Evolutionary conservation across 1,284 basidiomycete species (phyloP).

Genomic region (Veloboletus limbatus): DNA sequence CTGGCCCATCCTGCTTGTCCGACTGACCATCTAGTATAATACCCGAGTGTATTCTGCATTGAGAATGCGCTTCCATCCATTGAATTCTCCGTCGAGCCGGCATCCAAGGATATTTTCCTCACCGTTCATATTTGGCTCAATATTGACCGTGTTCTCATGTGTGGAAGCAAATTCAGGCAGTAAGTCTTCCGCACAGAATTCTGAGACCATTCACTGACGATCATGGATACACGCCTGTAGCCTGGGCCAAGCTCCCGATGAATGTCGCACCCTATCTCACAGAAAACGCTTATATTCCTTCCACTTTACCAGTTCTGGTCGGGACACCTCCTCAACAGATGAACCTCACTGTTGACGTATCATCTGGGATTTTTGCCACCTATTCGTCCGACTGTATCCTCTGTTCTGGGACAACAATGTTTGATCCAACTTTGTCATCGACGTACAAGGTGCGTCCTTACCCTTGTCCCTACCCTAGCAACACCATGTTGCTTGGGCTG

Average conservation of each 20-base stretch:
- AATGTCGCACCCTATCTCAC: conserved; percentile 17
- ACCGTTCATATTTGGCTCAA: conserved; percentile 3
- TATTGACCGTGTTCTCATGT: conserved; percentile 4
- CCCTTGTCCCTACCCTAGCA: too few species aligned
- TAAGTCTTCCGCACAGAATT: conserved; percentile 2
- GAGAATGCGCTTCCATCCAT: neutral
- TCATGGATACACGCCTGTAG: conserved; percentile 8
- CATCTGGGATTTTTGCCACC: conserved; percentile 10
- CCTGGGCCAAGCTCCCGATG: conserved; percentile 29
- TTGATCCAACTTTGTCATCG: conserved; percentile 26
- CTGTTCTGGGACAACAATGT: conserved; percentile 23
- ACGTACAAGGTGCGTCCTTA: conserved; percentile 26
- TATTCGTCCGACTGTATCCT: conserved; percentile 28
- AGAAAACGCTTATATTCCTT: conserved; percentile 12
- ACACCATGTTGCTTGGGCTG: too few species aligned
- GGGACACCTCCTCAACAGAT: conserved; percentile 29
- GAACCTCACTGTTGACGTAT: conserved; percentile 24
- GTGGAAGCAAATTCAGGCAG: conserved; percentile 19
- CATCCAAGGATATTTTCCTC: neutral
- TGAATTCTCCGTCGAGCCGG: neutral
- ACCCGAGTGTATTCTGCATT: too few species aligned
- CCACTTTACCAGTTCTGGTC: conserved; percentile 20
- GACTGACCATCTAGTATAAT: too few species aligned
- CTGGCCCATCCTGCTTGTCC: too few species aligned
- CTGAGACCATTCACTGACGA: neutral